Base-by-base conservation (phyloP, 805 yeast species). In the Saccharomycopsis schoenii region DNA sequence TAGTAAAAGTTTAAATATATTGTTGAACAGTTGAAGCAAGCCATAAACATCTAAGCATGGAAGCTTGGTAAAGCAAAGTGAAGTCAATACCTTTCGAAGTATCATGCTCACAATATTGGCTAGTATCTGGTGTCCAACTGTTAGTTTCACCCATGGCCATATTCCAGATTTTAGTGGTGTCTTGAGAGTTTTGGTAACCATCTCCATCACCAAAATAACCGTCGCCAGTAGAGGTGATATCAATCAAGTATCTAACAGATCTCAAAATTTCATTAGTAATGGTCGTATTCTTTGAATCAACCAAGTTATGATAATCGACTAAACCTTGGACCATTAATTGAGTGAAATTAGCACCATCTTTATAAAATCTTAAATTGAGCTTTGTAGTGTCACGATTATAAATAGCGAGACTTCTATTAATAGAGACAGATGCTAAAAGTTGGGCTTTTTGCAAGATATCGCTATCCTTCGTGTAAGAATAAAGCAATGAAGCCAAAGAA, bases 241-340 rank as follows among this genome's bases (percentile, higher is more conserved):
- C 59, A 17, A 57, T 57, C 36, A 57, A 57, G 40, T 57, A 57
- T 41, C 59, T 41, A 9, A 57, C 36, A 1, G 42, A 36, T 25
- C 59, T 57, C 17, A 21, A 34, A 29, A 57, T 6, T 43, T 57
- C 59, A 36, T 43, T 24, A 6, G 19, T 57, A 9, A 57, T 19
- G 4, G 55, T 42, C 9, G 34, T 17, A 36, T 57, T 47, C 11
- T 21, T 17, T 9, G 42, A n/a, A 29, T 37, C 47, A 21, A 57
- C 34, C 4, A 43, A n/a, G 54, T 78, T 84, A 66, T 83, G 68
- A 69, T 82, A 85, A 69, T 85, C 89, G 3, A 88, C 87, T 58
- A 84, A 73, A 0, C 90, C 90, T 69, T 84, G 89, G 51, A 84
- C 75, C 58, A 85, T 71, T 64, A 85, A 74, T 69, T 84, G 89